phyloP scores from a whole-genome alignment of 495 filamentous ascomycete genomes.

The Sabuloglossum arenarium region DNA sequence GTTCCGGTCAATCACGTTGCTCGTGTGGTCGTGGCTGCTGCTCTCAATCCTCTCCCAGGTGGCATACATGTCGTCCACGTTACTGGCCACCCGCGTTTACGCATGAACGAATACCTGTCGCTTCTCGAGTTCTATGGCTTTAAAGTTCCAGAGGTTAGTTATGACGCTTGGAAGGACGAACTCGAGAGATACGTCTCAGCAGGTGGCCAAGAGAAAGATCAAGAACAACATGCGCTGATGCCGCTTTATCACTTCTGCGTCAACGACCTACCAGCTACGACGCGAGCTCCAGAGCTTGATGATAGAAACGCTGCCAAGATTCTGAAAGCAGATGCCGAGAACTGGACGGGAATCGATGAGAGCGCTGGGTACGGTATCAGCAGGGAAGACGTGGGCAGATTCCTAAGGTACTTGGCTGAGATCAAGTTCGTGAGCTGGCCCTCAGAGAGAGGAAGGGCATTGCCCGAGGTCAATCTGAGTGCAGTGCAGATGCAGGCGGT shows the following conservation, averaged over 20 bases:
- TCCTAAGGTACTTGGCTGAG: neutral
- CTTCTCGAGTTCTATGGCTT: conserved; percentile 62
- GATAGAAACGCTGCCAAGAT: conserved; percentile 48
- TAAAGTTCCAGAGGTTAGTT: conserved; percentile 38
- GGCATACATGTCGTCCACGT: conserved; percentile 50
- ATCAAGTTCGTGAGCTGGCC: neutral
- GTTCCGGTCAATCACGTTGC: conserved; percentile 79
- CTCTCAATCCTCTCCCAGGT: conserved; percentile 33
- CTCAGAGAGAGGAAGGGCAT: neutral
- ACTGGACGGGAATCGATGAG: neutral
- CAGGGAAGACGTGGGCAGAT: neutral
- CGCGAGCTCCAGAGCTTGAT: conserved; percentile 62
- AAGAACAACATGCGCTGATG: conserved; percentile 46
- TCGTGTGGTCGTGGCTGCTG: conserved; percentile 50
- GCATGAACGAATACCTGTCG: conserved; percentile 56
- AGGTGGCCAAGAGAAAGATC: conserved; percentile 23
- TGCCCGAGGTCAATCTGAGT: neutral
- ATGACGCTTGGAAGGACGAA: conserved; percentile 22
- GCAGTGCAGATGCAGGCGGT: neutral
- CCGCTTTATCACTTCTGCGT: conserved; percentile 75
- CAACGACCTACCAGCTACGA: conserved; percentile 54
- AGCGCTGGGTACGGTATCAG: neutral
- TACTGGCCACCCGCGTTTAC: conserved; percentile 59
- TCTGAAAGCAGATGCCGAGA: conserved; percentile 31
- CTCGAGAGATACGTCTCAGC: conserved; percentile 43